These are phyloP conservation scores for Lachnellula occidentalis DNA, from an alignment of 2,329 filamentous ascomycete genomes.

Conservation along the genomic window DNA sequence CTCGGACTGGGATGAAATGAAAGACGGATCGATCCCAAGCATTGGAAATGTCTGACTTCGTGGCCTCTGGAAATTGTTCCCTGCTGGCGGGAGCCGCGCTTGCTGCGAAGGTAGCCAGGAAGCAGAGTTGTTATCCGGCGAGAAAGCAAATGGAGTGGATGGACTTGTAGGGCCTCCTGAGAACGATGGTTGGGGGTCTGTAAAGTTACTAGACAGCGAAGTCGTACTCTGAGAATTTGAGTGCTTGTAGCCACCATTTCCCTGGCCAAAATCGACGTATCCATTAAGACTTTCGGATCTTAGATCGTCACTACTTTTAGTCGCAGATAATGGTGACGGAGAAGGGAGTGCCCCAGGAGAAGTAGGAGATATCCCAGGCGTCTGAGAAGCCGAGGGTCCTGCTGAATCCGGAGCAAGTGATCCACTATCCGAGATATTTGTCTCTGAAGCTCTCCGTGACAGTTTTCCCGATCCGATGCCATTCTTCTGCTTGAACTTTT, in stretches of 20 bases:
- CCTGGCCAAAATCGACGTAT: slow-evolving; percentile 54
- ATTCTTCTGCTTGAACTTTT: slow-evolving; percentile 87
- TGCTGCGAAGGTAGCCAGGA: slow-evolving; percentile 56
- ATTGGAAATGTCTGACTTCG: slow-evolving; percentile 83
- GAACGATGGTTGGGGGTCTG: slow-evolving; percentile 61
- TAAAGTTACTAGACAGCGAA: slow-evolving; percentile 63
- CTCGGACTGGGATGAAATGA: slow-evolving; percentile 48
- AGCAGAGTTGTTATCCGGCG: slow-evolving; percentile 64
- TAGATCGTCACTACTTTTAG: slow-evolving; percentile 58
- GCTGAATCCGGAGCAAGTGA: slow-evolving; percentile 51
- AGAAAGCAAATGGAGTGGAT: slow-evolving; percentile 68
- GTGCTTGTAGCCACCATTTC: slow-evolving; percentile 48
- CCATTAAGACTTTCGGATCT: slow-evolving; percentile 53
- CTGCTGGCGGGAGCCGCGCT: slow-evolving; percentile 39
- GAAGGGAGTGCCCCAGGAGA: slow-evolving; percentile 64
- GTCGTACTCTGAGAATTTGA: slow-evolving; percentile 62
- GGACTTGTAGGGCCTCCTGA: slow-evolving; percentile 69
- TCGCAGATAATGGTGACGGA: slow-evolving; percentile 64
- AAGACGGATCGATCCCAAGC: slow-evolving; percentile 53
- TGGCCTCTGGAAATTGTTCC: slow-evolving; percentile 59
- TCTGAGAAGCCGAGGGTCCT: slow-evolving; percentile 51
- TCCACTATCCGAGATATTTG: slow-evolving; percentile 65
- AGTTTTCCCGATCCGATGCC: slow-evolving; percentile 37
- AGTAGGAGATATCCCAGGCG: slow-evolving; percentile 64
- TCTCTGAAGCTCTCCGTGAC: slow-evolving; percentile 54